These are phyloP conservation scores for Arthrobotrys iridis DNA, from an alignment of 2,329 filamentous ascomycete species.

Conservation along the genomic window DNA sequence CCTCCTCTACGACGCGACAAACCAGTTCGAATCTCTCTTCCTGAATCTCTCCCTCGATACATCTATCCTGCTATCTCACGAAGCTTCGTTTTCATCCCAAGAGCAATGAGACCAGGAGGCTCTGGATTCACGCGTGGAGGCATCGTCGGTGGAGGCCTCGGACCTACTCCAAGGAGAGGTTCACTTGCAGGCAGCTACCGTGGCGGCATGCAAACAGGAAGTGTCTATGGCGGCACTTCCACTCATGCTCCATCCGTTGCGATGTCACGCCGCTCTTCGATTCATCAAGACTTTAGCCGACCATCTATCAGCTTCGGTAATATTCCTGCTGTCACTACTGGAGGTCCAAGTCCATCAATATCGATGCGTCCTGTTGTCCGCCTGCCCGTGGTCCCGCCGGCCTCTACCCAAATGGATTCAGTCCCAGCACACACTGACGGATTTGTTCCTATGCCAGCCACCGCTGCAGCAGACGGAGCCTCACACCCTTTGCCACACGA, in stretches of 20 bases:
- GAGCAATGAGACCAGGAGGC: constrained; percentile 78
- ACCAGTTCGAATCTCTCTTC: constrained; percentile 91
- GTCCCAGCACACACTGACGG: constrained; percentile 21
- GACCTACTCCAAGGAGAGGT: constrained; percentile 64
- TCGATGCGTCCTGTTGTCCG: constrained; percentile 57
- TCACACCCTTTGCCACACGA: constrained; percentile 20
- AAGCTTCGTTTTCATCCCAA: constrained; percentile 97
- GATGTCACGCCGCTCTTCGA: constrained; percentile 58
- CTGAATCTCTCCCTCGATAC: constrained; percentile 80
- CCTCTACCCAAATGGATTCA: constrained; percentile 50
- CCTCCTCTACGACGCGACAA: constrained; percentile 95
- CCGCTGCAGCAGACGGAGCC: background rate
- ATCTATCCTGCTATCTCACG: constrained; percentile 89
- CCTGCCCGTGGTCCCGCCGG: constrained; percentile 59
- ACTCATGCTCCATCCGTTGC: constrained; percentile 58
- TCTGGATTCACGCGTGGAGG: constrained; percentile 60
- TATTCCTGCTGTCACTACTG: constrained; percentile 45
- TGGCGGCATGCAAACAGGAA: constrained; percentile 71
- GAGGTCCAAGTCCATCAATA: constrained; percentile 30
- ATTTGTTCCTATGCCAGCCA: constrained; percentile 3
- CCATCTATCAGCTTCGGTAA: constrained; percentile 53
- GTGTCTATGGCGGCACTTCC: constrained; percentile 70
- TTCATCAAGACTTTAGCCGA: constrained; percentile 56
- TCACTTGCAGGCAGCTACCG: constrained; percentile 50
- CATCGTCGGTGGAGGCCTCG: constrained; percentile 75